Evolutionary conservation across 2,329 filamentous ascomycete genomes (phyloP), one percentile per base, ranked within the genome.

Genomic region (Epicoccum sorghinum): DNA sequence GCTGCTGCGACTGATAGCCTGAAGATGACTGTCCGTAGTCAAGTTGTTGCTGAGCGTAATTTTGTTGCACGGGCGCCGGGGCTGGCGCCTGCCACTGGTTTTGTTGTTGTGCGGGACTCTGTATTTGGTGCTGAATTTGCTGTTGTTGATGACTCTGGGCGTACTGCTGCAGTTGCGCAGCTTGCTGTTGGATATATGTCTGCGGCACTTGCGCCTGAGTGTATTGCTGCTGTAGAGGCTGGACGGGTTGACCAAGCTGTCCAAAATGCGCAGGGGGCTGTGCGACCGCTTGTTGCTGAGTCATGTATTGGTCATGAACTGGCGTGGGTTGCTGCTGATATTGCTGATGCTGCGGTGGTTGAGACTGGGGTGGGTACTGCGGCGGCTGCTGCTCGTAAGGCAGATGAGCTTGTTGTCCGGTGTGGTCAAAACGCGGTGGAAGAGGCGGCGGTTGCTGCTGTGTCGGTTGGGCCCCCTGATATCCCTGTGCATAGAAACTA

Each of bases 401-500:
- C 32, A 59, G 57, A 25, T 65, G 66, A 22, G 40, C 51, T 36
- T 59, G 61, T 40, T 57, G 58, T 7, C 41, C 27, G n/a, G 35
- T 18, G 12, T 62, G 43, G 12, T 60, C 61, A 9, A 46, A 39
- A 35, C 61, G 54, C n/a, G 61, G 55, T 8, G 50, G 53, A n/a
- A 62, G 53, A 33, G 52, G 58, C 13, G 58, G 60, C 18, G 57
- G 52, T 27, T 25, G 60, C 30, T 53, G 60, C 25, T 42, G 56
- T 12, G 35, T 55, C 40, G 60, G 39, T 35, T 68, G 62, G 22
- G 58, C 39, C 9, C 59, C 59, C 37, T 71, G 69, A 40, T 64
- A 64, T 4, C 58, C 66, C 24, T 71, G 66, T 14, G 57, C 47
- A 46, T 71, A 67, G 27, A 62, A 62, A 23, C 54, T 62, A 9